Percentiles rank a stretch among this genome's conserved stretches.
These are phyloP conservation scores for Lathyrus sativus DNA, from an alignment of 306 rosid genomes.

Conservation along the genomic window DNA sequence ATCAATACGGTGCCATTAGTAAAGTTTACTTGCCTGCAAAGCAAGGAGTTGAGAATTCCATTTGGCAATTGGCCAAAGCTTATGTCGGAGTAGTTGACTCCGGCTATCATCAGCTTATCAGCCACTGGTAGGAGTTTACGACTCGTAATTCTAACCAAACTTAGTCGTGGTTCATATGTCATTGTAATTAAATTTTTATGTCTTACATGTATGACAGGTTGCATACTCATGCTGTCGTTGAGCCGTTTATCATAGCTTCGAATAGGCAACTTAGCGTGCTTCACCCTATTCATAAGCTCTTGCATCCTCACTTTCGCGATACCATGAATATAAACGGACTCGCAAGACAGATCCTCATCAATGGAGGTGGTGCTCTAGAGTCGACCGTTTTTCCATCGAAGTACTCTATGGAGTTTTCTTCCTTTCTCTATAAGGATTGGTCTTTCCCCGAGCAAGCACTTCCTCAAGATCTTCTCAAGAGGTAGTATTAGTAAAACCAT, in stretches of 20 bases:
- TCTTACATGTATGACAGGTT: constrained; percentile 53
- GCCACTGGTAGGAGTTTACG: constrained; percentile 65
- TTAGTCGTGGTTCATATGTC: constrained; percentile 10
- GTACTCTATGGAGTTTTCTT: constrained; percentile 76
- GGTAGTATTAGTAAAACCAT: constrained; percentile 61
- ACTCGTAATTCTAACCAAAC: constrained; percentile 4
- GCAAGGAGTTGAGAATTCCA: constrained; percentile 53
- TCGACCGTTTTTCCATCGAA: constrained; percentile 56
- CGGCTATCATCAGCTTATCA: constrained; percentile 76
- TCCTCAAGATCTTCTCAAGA: constrained; percentile 72
- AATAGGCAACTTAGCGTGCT: constrained; percentile 77
- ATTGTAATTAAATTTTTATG: constrained; percentile 3
- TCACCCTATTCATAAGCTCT: constrained; percentile 78
- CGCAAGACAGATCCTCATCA: constrained; percentile 64
- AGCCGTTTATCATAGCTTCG: constrained; percentile 81
- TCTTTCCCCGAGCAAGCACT: constrained; percentile 71
- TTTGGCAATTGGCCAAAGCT: constrained; percentile 89
- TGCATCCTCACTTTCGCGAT: constrained; percentile 79
- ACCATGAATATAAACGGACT: constrained; percentile 85
- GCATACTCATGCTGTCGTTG: constrained; percentile 73
- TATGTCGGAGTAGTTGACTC: constrained; percentile 70
- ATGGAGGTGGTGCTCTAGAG: constrained; percentile 74
- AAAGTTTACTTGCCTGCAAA: constrained; percentile 56
- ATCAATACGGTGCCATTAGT: constrained; percentile 57
- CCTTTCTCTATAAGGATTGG: constrained; percentile 70